Percentiles rank a stretch among this genome's conserved stretches.
Conservation (phyloP, 768 basidiomycete species). For the Mycena kentingensis region DNA sequence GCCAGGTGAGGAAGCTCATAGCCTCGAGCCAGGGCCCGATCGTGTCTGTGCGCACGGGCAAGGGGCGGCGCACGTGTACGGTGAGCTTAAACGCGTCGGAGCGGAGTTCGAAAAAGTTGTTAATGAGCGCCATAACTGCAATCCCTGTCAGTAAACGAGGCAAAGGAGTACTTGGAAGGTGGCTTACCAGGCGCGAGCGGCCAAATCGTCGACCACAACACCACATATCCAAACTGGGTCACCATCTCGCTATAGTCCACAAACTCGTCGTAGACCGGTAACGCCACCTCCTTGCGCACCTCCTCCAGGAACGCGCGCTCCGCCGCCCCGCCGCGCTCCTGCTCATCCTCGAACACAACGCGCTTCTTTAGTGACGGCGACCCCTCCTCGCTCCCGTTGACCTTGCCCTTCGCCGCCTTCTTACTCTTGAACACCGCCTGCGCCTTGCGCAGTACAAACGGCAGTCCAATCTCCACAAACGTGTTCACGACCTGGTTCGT, state of each 20-base stretch:
- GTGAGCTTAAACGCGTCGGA: constrained; percentile 96
- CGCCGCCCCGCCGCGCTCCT: constrained; percentile 54
- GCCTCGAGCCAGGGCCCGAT: constrained; percentile 95
- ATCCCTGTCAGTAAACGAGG: background rate
- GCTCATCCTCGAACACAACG: constrained; percentile 72
- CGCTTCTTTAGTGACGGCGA: constrained; percentile 52
- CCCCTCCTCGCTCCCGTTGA: constrained; percentile 26
- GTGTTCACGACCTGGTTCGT: constrained; percentile 85
- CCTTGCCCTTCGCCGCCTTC: constrained; percentile 33
- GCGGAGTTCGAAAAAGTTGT: constrained; percentile 90
- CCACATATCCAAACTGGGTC: constrained; percentile 91
- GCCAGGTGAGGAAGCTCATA: constrained; percentile 86
- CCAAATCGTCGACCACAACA: constrained; percentile 93
- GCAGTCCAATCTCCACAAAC: constrained; percentile 78
- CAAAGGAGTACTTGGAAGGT: constrained; percentile 2
- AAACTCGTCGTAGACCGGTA: constrained; percentile 82
- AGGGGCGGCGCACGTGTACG: constrained; percentile 78
- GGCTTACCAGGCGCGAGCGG: constrained; percentile 76
- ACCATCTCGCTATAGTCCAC: constrained; percentile 97
- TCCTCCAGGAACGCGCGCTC: constrained; percentile 81
- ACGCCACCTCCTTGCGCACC: constrained; percentile 72
- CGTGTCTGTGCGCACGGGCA: constrained; percentile 84
- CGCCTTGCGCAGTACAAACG: constrained; percentile 69
- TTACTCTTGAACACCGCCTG: constrained; percentile 50
- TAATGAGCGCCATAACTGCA: constrained; percentile 78